Evolutionary conservation across 129 eudicot genomes (phyloP).

Genomic region (Flaveria brownii): DNA sequence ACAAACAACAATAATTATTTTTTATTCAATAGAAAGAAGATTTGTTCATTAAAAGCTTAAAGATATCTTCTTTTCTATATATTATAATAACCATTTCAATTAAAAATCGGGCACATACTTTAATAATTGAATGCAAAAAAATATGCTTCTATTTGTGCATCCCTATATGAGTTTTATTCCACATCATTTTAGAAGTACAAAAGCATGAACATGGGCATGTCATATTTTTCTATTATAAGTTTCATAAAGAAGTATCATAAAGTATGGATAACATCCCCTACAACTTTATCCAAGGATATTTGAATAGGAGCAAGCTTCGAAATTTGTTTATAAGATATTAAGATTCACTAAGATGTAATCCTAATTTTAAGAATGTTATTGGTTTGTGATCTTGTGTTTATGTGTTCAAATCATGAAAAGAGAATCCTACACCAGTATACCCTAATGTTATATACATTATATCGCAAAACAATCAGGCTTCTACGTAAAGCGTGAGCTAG

Average conservation of each 20-base stretch:
- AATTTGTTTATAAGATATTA: neutral
- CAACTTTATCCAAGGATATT: neutral
- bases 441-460: no score
- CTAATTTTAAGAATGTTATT: neutral
- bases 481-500: no score
- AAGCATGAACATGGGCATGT: conserved; percentile 12
- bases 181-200: conserved; percentile 28
- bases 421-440: no score
- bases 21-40: conserved; percentile 19
- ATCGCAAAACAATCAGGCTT: no score
- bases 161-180: conserved; percentile 31
- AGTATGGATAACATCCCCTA: neutral
- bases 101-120: conserved; percentile 24
- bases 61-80: conserved; percentile 19
- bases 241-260: conserved; percentile 4
- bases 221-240: conserved; percentile 18
- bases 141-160: conserved; percentile 24
- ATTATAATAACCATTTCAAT: conserved; percentile 26
- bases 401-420: no score
- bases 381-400: no score
- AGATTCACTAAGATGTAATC: neutral
- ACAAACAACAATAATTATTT: conserved; percentile 28
- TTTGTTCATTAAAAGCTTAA: conserved; percentile 14
- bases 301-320: neutral
- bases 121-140: conserved; percentile 32